phyloP scores from a whole-genome alignment of 177 flowering plant genomes.

The Vitis hybrid region DNA sequence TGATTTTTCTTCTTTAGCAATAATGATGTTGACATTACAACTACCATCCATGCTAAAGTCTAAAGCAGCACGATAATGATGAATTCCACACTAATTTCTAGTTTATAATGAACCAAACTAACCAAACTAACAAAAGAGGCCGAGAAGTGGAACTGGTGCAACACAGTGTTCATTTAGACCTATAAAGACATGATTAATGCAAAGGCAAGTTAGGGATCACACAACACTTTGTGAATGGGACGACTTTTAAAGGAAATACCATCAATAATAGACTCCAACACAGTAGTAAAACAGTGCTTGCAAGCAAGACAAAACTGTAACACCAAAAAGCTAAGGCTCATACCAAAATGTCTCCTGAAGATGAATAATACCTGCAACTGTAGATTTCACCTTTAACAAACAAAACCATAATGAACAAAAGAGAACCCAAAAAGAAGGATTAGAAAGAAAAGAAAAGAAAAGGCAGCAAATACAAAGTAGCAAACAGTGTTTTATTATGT shows the following conservation, averaged over 20 bases:
- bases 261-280: too few relatives aligned
- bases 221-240: too few relatives aligned
- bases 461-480: slow-evolving; percentile 18
- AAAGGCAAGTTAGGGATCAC: neutral
- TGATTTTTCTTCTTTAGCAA: slow-evolving; percentile 17
- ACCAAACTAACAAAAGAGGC: slow-evolving; percentile 7
- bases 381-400: slow-evolving; percentile 16
- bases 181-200: neutral
- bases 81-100: slow-evolving; percentile 17
- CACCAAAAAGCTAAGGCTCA: neutral
- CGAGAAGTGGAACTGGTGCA: neutral
- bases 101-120: slow-evolving; percentile 17
- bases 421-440: neutral
- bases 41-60: slow-evolving; percentile 32
- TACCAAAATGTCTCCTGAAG: slow-evolving; percentile 9
- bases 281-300: neutral
- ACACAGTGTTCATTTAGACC: neutral
- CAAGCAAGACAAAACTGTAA: slow-evolving; percentile 12
- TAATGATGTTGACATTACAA: slow-evolving; percentile 37
- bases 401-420: neutral
- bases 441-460: neutral
- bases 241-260: too few relatives aligned
- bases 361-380: slow-evolving; percentile 19
- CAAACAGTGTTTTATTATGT: slow-evolving; percentile 10
- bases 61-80: slow-evolving; percentile 28